Evolutionary conservation across 2,329 filamentous ascomycete species (phyloP), one percentile per base, ranked within the genome.

Genomic region (Aspergillus aculeatus): DNA sequence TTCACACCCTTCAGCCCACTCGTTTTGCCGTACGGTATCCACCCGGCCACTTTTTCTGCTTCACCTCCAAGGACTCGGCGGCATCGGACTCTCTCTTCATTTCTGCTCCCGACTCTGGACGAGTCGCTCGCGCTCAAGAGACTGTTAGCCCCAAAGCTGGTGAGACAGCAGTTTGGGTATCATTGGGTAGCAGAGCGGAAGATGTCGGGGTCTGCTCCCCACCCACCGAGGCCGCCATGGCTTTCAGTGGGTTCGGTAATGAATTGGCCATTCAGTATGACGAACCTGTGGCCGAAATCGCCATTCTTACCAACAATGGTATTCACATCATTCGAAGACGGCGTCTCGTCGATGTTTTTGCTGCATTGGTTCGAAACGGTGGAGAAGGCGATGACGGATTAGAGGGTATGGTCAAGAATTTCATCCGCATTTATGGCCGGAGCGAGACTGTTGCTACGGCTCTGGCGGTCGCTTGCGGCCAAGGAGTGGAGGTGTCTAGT

Each of bases 211-310:
- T 92, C 12, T 86, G 92, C 29, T 91, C 89, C 0, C 83, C 84
- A 52, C 85, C 90, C 0, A 94, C 92, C 67, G 83, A 86, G 16
- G 89, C 90, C 10, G 83, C 87, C 0, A 78, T 78, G 11, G 84
- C 86, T 26, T 90, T 91, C 0, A 73, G 86, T 23, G 94, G 93
- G 0, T 98, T 96, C 69, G 93, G 94, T 11, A 99, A 99, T 68
- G 95, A 99, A 77, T 81, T 98, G 58, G 92, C 95, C 1, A 89
- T 96, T n/a, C 96, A 99, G 68, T 99, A 95, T 68, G 95, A 99
- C 69, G 84, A 90, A 61, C 82, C 87, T 0, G 84, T 89, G 0
- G 87, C 89, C 54, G 94, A 99, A 71, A 87, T 98, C 64, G 95
- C 94, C 1, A 86, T 99, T 50, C 82, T 99, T 56, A 98, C 95